A percentile compares a stretch with the other conserved stretches of the same genome.
Evolutionary conservation across 352 stramenopile genomes (phyloP).

Genomic region (Globisporangium alternatum): DNA sequence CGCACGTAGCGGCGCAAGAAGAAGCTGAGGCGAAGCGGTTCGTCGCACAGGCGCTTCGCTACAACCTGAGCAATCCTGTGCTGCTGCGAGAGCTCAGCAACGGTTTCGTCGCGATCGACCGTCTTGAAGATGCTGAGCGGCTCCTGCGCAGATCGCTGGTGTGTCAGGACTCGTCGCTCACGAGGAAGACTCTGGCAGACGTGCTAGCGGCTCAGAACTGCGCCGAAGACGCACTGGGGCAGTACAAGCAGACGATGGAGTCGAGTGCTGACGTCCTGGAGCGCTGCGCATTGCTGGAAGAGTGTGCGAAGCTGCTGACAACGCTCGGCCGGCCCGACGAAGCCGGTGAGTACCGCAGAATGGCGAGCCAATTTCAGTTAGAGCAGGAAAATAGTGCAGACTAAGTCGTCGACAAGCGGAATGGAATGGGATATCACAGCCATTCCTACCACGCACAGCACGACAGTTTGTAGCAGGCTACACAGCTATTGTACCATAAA

Average conservation of each 20-base stretch:
- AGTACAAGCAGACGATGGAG: constrained; percentile 69
- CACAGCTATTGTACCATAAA: constrained; percentile 13
- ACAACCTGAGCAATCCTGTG: constrained; percentile 56
- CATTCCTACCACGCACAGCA: background rate
- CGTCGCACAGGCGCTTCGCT: constrained; percentile 59
- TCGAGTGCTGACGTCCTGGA: constrained; percentile 33
- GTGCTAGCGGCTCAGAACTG: constrained; percentile 79
- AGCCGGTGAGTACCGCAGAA: constrained; percentile 57
- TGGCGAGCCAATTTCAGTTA: constrained; percentile 46
- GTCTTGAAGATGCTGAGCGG: constrained; percentile 66
- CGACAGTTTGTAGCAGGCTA: background rate
- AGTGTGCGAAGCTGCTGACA: constrained; percentile 60
- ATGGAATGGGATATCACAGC: background rate
- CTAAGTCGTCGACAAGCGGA: background rate
- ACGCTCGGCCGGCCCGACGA: constrained; percentile 70
- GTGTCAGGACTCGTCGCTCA: constrained; percentile 71
- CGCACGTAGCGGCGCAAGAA: constrained; percentile 26
- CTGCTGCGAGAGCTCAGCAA: constrained; percentile 80
- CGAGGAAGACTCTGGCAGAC: constrained; percentile 73
- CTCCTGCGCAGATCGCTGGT: constrained; percentile 63
- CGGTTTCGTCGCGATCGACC: constrained; percentile 73
- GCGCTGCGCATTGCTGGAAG: constrained; percentile 49
- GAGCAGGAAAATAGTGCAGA: constrained; percentile 11
- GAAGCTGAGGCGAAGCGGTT: constrained; percentile 44
- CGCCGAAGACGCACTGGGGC: constrained; percentile 60